Evolutionary conservation across 306 rosid species (phyloP).

Genomic region (Benincasa hispida): DNA sequence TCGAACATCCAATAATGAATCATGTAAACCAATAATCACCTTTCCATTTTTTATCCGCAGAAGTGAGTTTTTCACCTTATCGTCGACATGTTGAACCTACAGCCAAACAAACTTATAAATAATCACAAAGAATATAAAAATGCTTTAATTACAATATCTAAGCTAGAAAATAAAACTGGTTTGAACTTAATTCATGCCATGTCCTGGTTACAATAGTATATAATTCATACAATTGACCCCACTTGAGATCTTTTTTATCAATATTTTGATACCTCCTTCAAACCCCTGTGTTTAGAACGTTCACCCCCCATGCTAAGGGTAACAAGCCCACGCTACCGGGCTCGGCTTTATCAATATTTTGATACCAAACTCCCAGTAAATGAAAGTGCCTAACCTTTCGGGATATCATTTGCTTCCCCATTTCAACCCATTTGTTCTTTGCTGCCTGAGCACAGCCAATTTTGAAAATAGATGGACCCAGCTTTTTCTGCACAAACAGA

Average conservation of each 20-base stretch:
- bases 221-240: not conserved
- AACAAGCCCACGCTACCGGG: too few relatives aligned
- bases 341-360: not conserved
- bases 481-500: conserved; percentile 50
- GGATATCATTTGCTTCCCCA: conserved; percentile 60
- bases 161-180: not conserved
- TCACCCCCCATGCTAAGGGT: too few relatives aligned
- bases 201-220: not conserved
- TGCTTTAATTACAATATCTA: not conserved
- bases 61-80: conserved; percentile 54
- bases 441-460: conserved; percentile 79
- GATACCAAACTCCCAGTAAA: not conserved
- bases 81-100: conserved; percentile 62
- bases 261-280: not conserved
- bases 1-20: conserved; percentile 2
- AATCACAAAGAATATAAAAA: not conserved
- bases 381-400: conserved; percentile 36
- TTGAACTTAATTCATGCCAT: not conserved
- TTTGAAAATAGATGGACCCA: conserved; percentile 44
- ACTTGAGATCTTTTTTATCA: not conserved
- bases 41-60: conserved; percentile 50
- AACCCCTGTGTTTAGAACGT: too few relatives aligned
- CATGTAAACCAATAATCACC: conserved; percentile 25
- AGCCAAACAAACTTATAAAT: conserved; percentile 3
- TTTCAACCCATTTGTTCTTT: conserved; percentile 75